phyloP scores from a whole-genome alignment of 2,329 filamentous ascomycete species.

The Plectosphaerella plurivora region DNA sequence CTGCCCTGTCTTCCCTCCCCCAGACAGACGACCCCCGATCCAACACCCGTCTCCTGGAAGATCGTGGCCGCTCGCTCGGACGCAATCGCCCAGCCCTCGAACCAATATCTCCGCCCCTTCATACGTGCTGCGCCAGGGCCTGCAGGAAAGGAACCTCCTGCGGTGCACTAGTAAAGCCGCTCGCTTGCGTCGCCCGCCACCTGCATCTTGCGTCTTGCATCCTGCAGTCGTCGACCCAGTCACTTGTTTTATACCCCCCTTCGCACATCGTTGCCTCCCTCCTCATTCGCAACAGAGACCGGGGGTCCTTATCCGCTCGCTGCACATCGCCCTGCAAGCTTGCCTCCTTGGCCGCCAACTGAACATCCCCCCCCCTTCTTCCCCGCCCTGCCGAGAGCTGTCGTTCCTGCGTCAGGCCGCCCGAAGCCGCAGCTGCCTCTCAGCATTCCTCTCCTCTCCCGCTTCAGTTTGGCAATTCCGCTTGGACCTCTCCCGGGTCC shows the following conservation, averaged over 20 bases:
- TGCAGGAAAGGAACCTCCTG: no score
- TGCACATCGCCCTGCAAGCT: neutral
- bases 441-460: constrained; percentile 9
- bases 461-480: constrained; percentile 14
- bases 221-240: no score
- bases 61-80: no score
- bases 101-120: no score
- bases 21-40: no score
- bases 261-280: neutral
- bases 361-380: constrained; percentile 7
- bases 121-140: no score
- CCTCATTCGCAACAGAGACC: constrained; percentile 2
- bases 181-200: no score
- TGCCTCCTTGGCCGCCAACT: neutral
- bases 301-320: constrained; percentile 4
- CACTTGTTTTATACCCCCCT: neutral
- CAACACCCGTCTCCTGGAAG: no score
- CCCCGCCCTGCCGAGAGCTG: constrained; percentile 6
- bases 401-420: constrained; percentile 33
- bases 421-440: constrained; percentile 19
- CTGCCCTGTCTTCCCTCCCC: no score
- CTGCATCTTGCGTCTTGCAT: neutral
- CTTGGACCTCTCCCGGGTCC: neutral
- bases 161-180: no score
- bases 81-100: no score